Conservation (phyloP, 768 basidiomycete species). For the Paxillus ammoniavirescens region DNA sequence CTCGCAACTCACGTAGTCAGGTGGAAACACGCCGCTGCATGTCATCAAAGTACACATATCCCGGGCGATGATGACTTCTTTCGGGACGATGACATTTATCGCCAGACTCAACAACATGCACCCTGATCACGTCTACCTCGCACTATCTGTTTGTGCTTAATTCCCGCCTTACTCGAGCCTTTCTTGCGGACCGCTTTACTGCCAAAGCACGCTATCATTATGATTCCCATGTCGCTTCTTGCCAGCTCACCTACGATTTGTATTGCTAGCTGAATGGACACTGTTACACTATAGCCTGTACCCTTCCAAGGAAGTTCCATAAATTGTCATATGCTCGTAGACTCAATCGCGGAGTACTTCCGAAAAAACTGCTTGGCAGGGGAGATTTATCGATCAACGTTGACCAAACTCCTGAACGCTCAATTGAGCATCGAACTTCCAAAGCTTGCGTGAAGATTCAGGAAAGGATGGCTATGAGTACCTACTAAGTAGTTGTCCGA, state of each 20-base stretch:
- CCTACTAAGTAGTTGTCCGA: too few species aligned
- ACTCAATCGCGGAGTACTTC: too few species aligned
- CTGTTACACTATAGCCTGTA: not conserved
- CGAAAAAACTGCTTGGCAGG: too few species aligned
- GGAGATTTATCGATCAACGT: too few species aligned
- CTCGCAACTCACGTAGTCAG: slow-evolving; percentile 31
- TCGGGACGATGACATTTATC: slow-evolving; percentile 49
- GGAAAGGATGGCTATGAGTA: too few species aligned
- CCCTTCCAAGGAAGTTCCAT: not conserved
- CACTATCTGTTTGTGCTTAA: not conserved
- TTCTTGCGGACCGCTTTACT: not conserved
- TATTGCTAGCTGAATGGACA: not conserved
- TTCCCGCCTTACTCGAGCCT: not conserved
- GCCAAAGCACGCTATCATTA: not conserved
- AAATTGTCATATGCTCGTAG: not conserved
- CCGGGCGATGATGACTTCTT: slow-evolving; percentile 58
- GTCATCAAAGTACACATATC: slow-evolving; percentile 60
- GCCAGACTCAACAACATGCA: slow-evolving; percentile 18
- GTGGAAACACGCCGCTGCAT: slow-evolving; percentile 84
- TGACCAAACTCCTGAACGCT: too few species aligned
- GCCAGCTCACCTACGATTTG: not conserved
- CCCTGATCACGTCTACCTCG: not conserved
- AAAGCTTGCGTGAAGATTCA: too few species aligned
- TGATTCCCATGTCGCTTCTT: not conserved
- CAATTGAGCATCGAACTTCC: too few species aligned